Conservation (phyloP, 345 rosid species). For the Brassica juncea region DNA sequence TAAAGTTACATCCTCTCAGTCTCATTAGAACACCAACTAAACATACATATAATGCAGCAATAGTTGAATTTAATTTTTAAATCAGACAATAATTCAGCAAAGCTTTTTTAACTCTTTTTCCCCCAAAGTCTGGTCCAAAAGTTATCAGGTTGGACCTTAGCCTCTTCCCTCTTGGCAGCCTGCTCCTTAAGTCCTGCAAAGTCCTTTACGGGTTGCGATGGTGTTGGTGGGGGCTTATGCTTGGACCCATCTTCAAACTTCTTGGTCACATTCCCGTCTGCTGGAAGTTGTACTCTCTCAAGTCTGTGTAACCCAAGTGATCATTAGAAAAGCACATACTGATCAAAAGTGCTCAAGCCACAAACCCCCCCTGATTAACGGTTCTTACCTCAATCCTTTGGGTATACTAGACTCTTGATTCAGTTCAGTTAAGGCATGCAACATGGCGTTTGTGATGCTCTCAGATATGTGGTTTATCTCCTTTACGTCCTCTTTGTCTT, state of each 20-base stretch:
- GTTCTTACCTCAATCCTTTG: slow-evolving; percentile 24
- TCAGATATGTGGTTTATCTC: slow-evolving; percentile 17
- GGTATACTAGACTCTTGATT: background rate
- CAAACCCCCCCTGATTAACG: background rate
- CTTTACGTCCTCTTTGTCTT: slow-evolving; percentile 15
- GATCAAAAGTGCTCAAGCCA: background rate
- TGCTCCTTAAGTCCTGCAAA: background rate
- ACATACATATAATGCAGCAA: background rate
- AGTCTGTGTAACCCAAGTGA: slow-evolving; percentile 27
- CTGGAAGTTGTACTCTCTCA: slow-evolving; percentile 17
- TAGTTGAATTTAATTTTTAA: background rate
- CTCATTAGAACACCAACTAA: background rate
- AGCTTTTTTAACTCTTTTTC: background rate
- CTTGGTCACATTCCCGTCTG: slow-evolving; percentile 1
- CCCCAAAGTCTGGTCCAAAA: slow-evolving; percentile 36
- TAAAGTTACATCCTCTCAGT: background rate
- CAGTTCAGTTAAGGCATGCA: slow-evolving; percentile 12
- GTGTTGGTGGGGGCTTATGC: slow-evolving; percentile 1
- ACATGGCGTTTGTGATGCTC: background rate
- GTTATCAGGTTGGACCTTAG: slow-evolving; percentile 19
- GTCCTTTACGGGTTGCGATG: background rate
- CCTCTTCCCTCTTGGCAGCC: slow-evolving; percentile 22
- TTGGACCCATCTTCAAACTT: slow-evolving; percentile 6
- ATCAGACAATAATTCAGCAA: background rate
- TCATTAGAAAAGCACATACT: slow-evolving; percentile 3